Conservation (phyloP, 2,329 filamentous ascomycete genomes). For the Pseudocercospora macadamiae region DNA sequence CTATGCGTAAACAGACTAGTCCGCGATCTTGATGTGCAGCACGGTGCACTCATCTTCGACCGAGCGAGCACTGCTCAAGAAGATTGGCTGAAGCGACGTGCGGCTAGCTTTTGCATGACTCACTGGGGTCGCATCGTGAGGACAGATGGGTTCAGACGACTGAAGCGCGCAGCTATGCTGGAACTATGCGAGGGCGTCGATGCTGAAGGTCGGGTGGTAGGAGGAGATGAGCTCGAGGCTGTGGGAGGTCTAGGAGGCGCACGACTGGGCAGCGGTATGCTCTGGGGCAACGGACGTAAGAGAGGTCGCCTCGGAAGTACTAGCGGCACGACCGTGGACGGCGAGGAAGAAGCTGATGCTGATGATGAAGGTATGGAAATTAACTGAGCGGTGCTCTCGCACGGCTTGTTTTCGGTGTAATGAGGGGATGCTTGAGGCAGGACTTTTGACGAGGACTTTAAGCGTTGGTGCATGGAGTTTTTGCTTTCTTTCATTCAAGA, state of each 20-base stretch:
- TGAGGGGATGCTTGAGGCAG: background rate
- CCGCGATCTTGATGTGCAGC: constrained; percentile 89
- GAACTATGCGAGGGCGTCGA: constrained; percentile 94
- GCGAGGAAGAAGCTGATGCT: constrained; percentile 37
- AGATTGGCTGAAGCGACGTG: constrained; percentile 88
- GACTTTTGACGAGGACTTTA: background rate
- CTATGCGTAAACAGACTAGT: constrained; percentile 88
- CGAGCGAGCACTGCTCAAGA: constrained; percentile 87
- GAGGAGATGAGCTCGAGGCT: constrained; percentile 77
- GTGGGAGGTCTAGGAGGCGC: constrained; percentile 58
- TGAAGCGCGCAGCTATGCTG: constrained; percentile 78
- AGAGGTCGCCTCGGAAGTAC: constrained; percentile 47
- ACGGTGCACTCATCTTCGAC: constrained; percentile 96
- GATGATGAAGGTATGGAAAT: constrained; percentile 40
- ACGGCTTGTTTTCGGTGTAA: background rate
- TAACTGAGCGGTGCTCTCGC: constrained; percentile 12
- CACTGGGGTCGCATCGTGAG: constrained; percentile 95
- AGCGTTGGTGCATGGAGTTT: background rate
- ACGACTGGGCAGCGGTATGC: constrained; percentile 44
- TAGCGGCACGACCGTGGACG: constrained; percentile 47
- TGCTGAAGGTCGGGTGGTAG: constrained; percentile 85
- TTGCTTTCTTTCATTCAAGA: background rate
- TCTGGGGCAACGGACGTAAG: constrained; percentile 45
- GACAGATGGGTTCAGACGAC: constrained; percentile 79
- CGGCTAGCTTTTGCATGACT: constrained; percentile 83